phyloP scores from a whole-genome alignment of 768 basidiomycete species.

The Chlorophyllum brunneum region DNA sequence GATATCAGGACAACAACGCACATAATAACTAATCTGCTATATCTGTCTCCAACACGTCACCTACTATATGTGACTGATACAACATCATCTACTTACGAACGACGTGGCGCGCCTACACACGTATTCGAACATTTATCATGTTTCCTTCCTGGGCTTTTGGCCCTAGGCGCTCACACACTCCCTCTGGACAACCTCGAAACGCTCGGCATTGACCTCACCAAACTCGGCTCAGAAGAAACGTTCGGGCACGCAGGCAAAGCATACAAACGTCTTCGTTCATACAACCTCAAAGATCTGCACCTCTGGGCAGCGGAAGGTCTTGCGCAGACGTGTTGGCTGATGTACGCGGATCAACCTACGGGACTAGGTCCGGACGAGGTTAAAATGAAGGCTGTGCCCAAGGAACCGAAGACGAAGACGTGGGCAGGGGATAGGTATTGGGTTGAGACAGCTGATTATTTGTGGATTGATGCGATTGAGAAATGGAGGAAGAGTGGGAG shows the following conservation, averaged over 20 bases:
- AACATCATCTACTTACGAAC: constrained; percentile 22
- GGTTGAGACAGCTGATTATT: constrained; percentile 18
- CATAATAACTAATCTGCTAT: constrained; percentile 63
- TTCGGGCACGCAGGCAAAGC: constrained; percentile 33
- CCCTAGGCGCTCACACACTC: constrained; percentile 63
- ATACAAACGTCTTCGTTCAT: constrained; percentile 34
- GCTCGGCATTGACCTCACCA: constrained; percentile 41
- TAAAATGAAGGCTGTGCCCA: constrained; percentile 25
- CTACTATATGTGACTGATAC: constrained; percentile 69
- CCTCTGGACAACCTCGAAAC: constrained; percentile 49
- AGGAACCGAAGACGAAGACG: constrained; percentile 1
- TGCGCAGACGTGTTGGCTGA: constrained; percentile 65
- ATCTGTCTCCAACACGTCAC: constrained; percentile 57
- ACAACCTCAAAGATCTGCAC: constrained; percentile 61
- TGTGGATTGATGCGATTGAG: constrained; percentile 49
- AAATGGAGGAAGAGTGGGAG: constrained; percentile 45
- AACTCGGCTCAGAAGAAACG: constrained; percentile 33
- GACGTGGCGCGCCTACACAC: constrained; percentile 37
- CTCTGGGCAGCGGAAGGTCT: constrained; percentile 76
- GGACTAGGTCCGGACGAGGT: constrained; percentile 69
- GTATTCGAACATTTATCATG: constrained; percentile 72
- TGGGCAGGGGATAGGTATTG: background rate
- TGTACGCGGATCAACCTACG: constrained; percentile 66
- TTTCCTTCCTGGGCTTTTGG: constrained; percentile 73
- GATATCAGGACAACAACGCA: constrained; percentile 60